Evolutionary conservation across 768 basidiomycete genomes (phyloP).

Genomic region (Tricholoma hemisulphureum): DNA sequence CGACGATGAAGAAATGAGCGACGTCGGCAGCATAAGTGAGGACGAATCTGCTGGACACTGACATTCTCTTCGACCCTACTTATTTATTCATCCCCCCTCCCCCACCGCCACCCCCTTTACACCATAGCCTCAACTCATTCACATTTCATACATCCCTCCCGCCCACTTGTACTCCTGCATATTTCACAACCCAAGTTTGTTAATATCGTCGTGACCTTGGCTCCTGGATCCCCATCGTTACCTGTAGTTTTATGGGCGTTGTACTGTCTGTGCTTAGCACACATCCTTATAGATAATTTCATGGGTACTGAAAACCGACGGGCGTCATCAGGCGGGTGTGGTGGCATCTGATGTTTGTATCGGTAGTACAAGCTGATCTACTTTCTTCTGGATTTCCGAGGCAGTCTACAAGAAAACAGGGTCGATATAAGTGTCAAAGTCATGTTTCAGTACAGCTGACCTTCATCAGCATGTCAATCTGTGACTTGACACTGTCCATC

Average conservation of each 20-base stretch:
- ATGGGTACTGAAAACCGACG: not conserved
- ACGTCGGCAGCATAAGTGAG: slow-evolving; percentile 79
- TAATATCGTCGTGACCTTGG: slow-evolving; percentile 7
- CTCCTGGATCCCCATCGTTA: slow-evolving; percentile 13
- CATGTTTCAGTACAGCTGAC: slow-evolving; percentile 31
- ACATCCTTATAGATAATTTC: slow-evolving; percentile 9
- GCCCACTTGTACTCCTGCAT: not conserved
- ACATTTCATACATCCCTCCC: slow-evolving; percentile 13
- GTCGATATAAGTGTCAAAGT: slow-evolving; percentile 10
- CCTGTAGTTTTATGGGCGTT: slow-evolving; percentile 19
- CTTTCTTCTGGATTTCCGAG: slow-evolving; percentile 71
- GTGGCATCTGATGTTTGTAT: slow-evolving; percentile 25
- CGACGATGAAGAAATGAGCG: slow-evolving; percentile 86
- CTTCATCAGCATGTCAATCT: slow-evolving; percentile 77
- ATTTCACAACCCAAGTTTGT: slow-evolving; percentile 5
- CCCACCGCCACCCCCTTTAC: too few relatives aligned
- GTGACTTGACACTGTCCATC: slow-evolving; percentile 75
- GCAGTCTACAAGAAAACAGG: slow-evolving; percentile 48
- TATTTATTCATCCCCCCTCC: slow-evolving; percentile 1
- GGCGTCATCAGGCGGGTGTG: slow-evolving; percentile 13
- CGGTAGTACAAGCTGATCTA: slow-evolving; percentile 62
- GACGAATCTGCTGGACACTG: slow-evolving; percentile 38
- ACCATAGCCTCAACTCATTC: slow-evolving; percentile 10
- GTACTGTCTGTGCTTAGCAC: slow-evolving; percentile 13
- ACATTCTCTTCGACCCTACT: slow-evolving; percentile 1